Percentiles rank a stretch among this genome's conserved stretches.
Evolutionary conservation across 108 stramenopile genomes (phyloP).

Genomic region (Cafeteria roenbergensis): DNA sequence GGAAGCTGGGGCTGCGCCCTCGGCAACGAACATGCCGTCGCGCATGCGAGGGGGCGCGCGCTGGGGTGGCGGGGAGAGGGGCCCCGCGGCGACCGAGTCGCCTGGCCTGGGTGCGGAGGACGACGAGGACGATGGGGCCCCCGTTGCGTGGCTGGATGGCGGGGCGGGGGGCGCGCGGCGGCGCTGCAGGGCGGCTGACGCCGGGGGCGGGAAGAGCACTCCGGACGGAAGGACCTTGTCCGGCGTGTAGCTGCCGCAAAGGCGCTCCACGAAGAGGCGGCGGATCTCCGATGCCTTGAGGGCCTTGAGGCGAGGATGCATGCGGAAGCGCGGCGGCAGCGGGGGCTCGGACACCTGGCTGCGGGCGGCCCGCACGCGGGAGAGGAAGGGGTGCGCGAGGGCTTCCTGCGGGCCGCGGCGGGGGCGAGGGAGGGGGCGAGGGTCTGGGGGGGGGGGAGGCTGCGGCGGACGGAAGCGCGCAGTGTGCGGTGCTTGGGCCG

Average conservation of each 20-base stretch:
- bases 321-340: neutral
- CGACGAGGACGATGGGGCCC: neutral
- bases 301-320: neutral
- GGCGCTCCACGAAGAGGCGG: neutral
- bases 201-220: neutral
- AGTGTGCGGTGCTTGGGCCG: too few relatives aligned
- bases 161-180: too few relatives aligned
- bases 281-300: neutral
- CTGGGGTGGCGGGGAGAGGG: too few relatives aligned
- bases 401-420: too few relatives aligned
- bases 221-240: neutral
- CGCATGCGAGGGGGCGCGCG: too few relatives aligned
- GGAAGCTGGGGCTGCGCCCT: neutral
- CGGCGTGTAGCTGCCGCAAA: neutral
- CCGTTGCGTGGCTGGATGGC: neutral
- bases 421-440: too few relatives aligned
- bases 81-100: neutral
- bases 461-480: too few relatives aligned
- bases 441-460: too few relatives aligned
- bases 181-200: neutral
- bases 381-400: conserved; percentile 4
- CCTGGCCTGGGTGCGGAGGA: neutral
- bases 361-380: conserved; percentile 3
- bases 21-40: neutral
- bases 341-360: neutral